Base-by-base conservation (phyloP, 352 stramenopile species). In the Phytopythium chamaehyphon region DNA sequence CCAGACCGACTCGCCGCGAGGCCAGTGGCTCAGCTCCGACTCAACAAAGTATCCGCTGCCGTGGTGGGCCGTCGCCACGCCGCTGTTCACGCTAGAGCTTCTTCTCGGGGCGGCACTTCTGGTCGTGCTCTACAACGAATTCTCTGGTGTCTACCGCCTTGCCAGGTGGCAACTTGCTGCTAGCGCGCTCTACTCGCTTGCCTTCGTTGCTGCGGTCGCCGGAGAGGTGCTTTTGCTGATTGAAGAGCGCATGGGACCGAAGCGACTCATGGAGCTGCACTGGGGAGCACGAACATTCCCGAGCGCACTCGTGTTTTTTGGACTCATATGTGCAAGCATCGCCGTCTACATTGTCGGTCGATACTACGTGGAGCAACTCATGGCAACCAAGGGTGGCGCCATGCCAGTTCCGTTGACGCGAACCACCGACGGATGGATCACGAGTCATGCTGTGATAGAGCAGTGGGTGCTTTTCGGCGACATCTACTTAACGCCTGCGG, bases 381-480 rank as follows among this genome's bases (percentile, higher is more conserved):
- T 93, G 83, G 83, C 78, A 5, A 83, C 76, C 11, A 84, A 84
- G 33, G 83, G 83, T 1, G 83, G 83, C 16, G 83, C 83, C 2
- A 74, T 93, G 11, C 83, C 83, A 10, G 83, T 93, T 46, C 80
- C 83, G 22, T 61, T 93, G 6, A 91, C 80, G 42, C 68, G 78
- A 7, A 93, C 83, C 26, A 80, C 57, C 18, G 68, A 88, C 38
- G 83, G 80, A 1, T 93, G 83, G 83, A 89, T 93, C 61, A 93
- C 83, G 6, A 84, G 69, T 38, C 81, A 90, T 55, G 83, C 83
- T 1, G 69, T 90, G 9, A 70, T 83, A 6, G 83, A 93, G 59
- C 76, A 88, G 51, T 93, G 83, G 83, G 83, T 90, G 54, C 73
- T 93, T 18, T 85, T 93, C 22, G 83, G 83, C 23, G 76, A 91